Base-by-base conservation (phyloP, 2,329 filamentous ascomycete species). In the Scortechinia acanthostroma region DNA sequence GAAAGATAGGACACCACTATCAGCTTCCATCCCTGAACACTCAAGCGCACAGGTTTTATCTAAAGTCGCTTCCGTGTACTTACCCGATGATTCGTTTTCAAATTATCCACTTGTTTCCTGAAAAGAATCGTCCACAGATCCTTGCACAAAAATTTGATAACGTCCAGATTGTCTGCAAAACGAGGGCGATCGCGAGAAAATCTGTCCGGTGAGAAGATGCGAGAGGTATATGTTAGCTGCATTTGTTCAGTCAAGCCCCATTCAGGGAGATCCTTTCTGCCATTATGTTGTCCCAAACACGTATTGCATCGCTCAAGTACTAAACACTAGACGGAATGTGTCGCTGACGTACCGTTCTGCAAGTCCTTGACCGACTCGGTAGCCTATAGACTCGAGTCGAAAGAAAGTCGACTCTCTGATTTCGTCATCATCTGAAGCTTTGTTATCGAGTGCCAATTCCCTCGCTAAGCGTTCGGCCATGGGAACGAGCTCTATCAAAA, bases 131-230 rank as follows among this genome's bases (percentile, higher is more conserved):
- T 90, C 93, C 93, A 98, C 40, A 98, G 74, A 63, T 98, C 93
- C 70, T 98, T 98, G 77, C 93, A 98, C 43, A 98, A 74, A 59
- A 98, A 97, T 63, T 98, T 98, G 62, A 98, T 98, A 43, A 91
- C 86, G 59, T 97, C 93, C 35, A 98, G 79, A 3, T 91, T 91
- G 55, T 95, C 90, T 49, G 85, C 88, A 60, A 96, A 94, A 43
- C 90, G 86, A 33, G 91, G 89, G 44, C 89, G 77, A 61, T 94
- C 87, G 58, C 79, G 76, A 6, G 86, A 89, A 70, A 93, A 91
- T 45, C 87, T 90, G 53, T 43, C 17, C 13, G 16, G 5, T 21
- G 35, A 21, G n/a, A 30, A 10, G n/a, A 30, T 30, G 10, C 25
- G n/a, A 30, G 10, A 13, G 45, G 14, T 35, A 14, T 22, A 13